These are phyloP conservation scores for Metschnikowia henanensis DNA, from an alignment of 805 yeast species.

Conservation along the genomic window DNA sequence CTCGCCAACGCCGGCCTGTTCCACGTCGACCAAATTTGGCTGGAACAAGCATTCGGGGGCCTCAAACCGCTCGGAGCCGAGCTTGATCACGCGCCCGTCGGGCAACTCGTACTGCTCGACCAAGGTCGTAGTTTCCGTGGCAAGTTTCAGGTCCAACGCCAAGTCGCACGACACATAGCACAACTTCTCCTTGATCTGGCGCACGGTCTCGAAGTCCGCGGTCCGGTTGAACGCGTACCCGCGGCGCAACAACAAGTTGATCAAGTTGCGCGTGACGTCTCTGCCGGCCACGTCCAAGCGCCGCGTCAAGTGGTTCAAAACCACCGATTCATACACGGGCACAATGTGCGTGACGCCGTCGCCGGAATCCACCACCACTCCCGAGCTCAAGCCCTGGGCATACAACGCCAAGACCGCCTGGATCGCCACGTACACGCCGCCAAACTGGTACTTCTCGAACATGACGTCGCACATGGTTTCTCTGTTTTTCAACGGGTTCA, in stretches of 20 bases:
- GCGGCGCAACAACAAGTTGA: constrained; percentile 86
- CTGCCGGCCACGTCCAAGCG: constrained; percentile 97
- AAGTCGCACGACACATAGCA: constrained; percentile 95
- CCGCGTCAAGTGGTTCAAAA: constrained; percentile 88
- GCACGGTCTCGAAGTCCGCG: constrained; percentile 97
- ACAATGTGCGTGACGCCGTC: constrained; percentile 99
- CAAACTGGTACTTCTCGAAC: constrained; percentile 88
- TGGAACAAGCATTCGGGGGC: constrained; percentile 98
- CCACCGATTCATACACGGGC: constrained; percentile 96
- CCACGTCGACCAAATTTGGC: constrained; percentile 92
- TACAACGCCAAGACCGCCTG: constrained; percentile 98
- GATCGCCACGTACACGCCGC: constrained; percentile 93
- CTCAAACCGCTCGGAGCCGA: constrained; percentile 94
- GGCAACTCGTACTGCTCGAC: constrained; percentile 93
- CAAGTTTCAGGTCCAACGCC: constrained; percentile 81
- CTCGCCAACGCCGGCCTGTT: constrained; percentile 97
- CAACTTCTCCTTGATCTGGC: constrained; percentile 94
- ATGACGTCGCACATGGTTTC: constrained; percentile 89
- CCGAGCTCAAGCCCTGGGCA: constrained; percentile 95
- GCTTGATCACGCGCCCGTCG: constrained; percentile 91
- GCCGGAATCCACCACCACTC: constrained; percentile 98
- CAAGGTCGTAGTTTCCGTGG: constrained; percentile 93
- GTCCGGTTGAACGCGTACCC: constrained; percentile 98
- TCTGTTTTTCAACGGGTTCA: constrained; percentile 91
- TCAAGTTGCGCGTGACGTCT: constrained; percentile 95